Conservation (phyloP, 2,329 filamentous ascomycete genomes). For the Ophiocordyceps camponoti-saundersi region DNA sequence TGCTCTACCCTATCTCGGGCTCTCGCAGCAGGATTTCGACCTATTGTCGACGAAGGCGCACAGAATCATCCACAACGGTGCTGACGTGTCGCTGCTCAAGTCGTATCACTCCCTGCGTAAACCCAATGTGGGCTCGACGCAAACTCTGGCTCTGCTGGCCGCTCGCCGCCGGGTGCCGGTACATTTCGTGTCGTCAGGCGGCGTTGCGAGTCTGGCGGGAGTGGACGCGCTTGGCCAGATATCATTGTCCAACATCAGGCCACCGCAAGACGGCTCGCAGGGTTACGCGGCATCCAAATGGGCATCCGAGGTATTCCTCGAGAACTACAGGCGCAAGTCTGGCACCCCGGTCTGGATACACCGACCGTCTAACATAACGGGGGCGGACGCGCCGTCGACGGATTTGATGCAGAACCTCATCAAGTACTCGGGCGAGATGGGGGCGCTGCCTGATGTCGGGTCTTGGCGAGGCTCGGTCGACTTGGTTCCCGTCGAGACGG, state of each 20-base stretch:
- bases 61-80: constrained; percentile 35
- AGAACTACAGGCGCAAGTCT: constrained; percentile 1
- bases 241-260: constrained; percentile 2
- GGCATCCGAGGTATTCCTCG: constrained; percentile 16
- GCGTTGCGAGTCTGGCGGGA: constrained; percentile 1
- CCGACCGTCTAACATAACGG: not conserved
- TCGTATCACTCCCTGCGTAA: constrained; percentile 16
- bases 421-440: not conserved
- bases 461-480: not conserved
- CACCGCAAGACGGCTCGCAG: constrained; percentile 8
- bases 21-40: constrained; percentile 4
- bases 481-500: not conserved
- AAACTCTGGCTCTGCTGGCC: constrained; percentile 15
- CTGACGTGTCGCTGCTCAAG: constrained; percentile 20
- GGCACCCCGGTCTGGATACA: not conserved
- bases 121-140: constrained; percentile 18
- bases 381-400: not conserved
- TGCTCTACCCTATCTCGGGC: constrained; percentile 6
- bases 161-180: constrained; percentile 7
- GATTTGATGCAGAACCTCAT: constrained; percentile 1
- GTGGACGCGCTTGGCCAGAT: constrained; percentile 2
- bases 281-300: constrained; percentile 18
- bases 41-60: constrained; percentile 6
- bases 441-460: not conserved
- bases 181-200: constrained; percentile 13